Percentiles rank a stretch among this genome's conserved stretches.
Evolutionary conservation across 306 rosid genomes (phyloP).

Genomic region (Ormosia semicastrata): DNA sequence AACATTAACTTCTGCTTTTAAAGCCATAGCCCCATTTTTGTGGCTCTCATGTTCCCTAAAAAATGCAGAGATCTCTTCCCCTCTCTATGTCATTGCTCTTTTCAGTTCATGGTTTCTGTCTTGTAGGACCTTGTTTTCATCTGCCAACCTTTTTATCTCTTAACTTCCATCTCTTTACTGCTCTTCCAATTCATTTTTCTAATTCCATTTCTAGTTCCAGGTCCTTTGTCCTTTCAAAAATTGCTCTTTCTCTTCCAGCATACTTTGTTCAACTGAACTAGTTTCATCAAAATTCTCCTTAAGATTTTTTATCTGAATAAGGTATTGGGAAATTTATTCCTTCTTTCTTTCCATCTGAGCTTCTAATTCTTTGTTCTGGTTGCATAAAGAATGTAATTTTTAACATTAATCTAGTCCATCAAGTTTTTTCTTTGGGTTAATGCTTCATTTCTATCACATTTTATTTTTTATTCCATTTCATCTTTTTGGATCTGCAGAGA

Average conservation of each 20-base stretch:
- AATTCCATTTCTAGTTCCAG: conserved; percentile 46
- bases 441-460: conserved; percentile 18
- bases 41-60: conserved; percentile 4
- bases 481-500: conserved; percentile 25
- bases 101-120: conserved; percentile 41
- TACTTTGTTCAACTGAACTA: conserved; percentile 20
- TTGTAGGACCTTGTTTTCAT: conserved; percentile 40
- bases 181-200: conserved; percentile 42
- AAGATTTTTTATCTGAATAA: conserved; percentile 30
- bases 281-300: conserved; percentile 40
- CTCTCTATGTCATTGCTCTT: conserved; percentile 33
- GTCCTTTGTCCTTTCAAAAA: conserved; percentile 34
- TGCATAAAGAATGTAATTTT: conserved; percentile 34
- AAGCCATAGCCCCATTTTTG: conserved; percentile 19
- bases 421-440: conserved; percentile 26
- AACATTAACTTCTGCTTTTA: conserved; percentile 28
- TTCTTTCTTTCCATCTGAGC: conserved; percentile 35
- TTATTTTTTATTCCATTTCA: conserved; percentile 43
- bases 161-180: conserved; percentile 6
- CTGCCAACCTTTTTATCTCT: conserved; percentile 22
- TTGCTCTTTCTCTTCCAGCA: conserved; percentile 39
- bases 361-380: conserved; percentile 41
- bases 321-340: conserved; percentile 21
- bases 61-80: conserved; percentile 32
- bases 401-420: conserved; percentile 29